Base-by-base conservation (phyloP, 768 basidiomycete species). In the Lactifluus rugatus region DNA sequence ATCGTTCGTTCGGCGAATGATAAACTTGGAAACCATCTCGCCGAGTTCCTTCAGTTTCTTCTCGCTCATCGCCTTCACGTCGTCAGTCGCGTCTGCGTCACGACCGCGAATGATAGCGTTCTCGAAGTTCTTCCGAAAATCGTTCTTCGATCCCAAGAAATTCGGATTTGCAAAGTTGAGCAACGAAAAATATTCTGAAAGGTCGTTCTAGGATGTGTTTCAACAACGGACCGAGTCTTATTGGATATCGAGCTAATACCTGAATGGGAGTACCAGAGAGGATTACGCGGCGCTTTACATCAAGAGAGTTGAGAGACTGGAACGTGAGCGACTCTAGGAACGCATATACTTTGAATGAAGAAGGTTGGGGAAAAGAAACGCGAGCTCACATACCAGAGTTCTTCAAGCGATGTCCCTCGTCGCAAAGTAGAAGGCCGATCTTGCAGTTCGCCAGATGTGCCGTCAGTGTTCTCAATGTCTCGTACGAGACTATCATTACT, bases 401-500 rank as follows among this genome's bases (percentile, higher is more conserved):
- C 74, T 99, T 99, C 58, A 99, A 75, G 51, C 95, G 78, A 74
- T 99, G 95, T 4, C 95, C 95, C 74, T 99, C 95, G 66, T 99
- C 95, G 61, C 93, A 95, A 31, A 99, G 81, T n/a, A 99, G 73
- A 16, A 99, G 72, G 2, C 96, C 96, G 48, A 99, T 89, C 52
- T 77, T 83, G 62, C 89, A 91, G 56, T 79, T 81, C 3, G 84
- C 83, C 11, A 98, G 77, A 66, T 94, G 82, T 0, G 72, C 82
- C 8, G 84, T 79, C 13, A 97, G 74, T 4, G 86, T 86, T 19
- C 95, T 83, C 52, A 99, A 78, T 0, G 92, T 95, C 70, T 99
- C 95, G 64, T 99, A 99, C 0, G 96, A 98, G 5, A 96, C 93
- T 63, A 99, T 97, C 89, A 99, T 92, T 46, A 98, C 95, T 94